Evolutionary conservation across 345 rosid species (phyloP), one percentile per base, ranked within the genome.

Genomic region (Trapa bicornis): DNA sequence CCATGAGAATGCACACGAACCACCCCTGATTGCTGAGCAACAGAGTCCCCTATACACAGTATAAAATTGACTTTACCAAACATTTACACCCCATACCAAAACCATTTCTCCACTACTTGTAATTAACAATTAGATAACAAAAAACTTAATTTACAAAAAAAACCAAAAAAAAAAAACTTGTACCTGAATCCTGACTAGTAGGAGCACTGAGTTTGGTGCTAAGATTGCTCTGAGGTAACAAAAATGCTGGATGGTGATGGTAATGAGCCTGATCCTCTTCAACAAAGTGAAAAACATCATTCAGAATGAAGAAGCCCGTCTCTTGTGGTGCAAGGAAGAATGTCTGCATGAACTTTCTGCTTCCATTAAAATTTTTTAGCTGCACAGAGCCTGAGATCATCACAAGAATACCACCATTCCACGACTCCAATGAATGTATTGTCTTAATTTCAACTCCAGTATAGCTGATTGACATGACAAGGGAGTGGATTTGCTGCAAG

Each of bases 291-390:
- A 86, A 88, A 56, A 88, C 80, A 71, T 86, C 91, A 75, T 82
- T 88, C 33, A 88, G 86, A 73, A 88, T 82, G 76, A 81, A 86
- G 68, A 69, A 86, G 37, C 91, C 91, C 71, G 76, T 84, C 74
- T 84, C 86, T 68, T 88, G 95, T 62, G 95, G 91, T 61, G 91
- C 91, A 71, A 88, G 85, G 73, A 86, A 88, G 75, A 88, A 84
- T 0, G 87, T 82, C 75, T 86, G 81, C 68, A 86, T 77, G 74
- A 88, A 88, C 73, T 81, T 80, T 71, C 87, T 84, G 80, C 81
- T 75, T 47, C 66, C 75, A 67, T 57, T 69, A 74, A 79, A 76
- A 68, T 82, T 79, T 71, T 80, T 84, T 56, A 74, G 78, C 65
- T 73, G 85, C 72, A 88, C 80, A 38, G 83, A 84, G 57, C 95